A percentile compares a stretch with the other conserved stretches of the same genome.
These are phyloP conservation scores for Scalesia atractyloides DNA, from an alignment of 129 eudicot genomes.

Conservation along the genomic window DNA sequence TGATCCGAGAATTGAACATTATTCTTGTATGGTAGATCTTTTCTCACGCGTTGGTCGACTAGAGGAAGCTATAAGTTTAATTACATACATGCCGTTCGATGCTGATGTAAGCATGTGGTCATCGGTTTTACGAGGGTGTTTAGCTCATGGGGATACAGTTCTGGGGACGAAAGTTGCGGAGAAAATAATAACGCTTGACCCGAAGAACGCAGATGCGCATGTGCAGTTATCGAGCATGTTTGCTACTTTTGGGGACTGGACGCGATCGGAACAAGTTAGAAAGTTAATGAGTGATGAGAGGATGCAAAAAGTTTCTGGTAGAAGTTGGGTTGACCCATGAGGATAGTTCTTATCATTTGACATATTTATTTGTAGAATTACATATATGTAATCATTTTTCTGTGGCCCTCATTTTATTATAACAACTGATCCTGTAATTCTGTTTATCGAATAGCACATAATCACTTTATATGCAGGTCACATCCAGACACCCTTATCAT, in stretches of 20 bases:
- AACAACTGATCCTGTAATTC: too few species aligned
- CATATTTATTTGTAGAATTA: background rate
- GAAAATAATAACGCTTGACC: constrained; percentile 56
- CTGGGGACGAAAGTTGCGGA: constrained; percentile 60
- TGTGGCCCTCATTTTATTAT: too few species aligned
- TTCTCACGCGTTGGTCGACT: constrained; percentile 71
- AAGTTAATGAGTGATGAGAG: constrained; percentile 51
- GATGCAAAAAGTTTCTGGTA: constrained; percentile 64
- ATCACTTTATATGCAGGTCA: too few species aligned
- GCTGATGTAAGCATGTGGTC: constrained; percentile 84
- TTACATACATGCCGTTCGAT: constrained; percentile 56
- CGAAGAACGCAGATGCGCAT: constrained; percentile 63
- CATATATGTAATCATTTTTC: too few species aligned
- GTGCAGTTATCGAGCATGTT: constrained; percentile 69
- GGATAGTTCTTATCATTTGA: background rate
- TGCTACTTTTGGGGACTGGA: constrained; percentile 79
- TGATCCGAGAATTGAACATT: constrained; percentile 72
- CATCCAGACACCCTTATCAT: too few species aligned
- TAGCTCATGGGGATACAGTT: constrained; percentile 57
- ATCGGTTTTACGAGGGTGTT: constrained; percentile 81
- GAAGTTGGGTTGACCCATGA: constrained; percentile 69
- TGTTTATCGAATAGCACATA: too few species aligned
- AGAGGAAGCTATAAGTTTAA: constrained; percentile 61
- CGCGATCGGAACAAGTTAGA: constrained; percentile 57
- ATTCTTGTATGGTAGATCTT: constrained; percentile 84